These are phyloP conservation scores for Russula griseocarnosa DNA, from an alignment of 768 basidiomycete genomes.

Conservation along the genomic window DNA sequence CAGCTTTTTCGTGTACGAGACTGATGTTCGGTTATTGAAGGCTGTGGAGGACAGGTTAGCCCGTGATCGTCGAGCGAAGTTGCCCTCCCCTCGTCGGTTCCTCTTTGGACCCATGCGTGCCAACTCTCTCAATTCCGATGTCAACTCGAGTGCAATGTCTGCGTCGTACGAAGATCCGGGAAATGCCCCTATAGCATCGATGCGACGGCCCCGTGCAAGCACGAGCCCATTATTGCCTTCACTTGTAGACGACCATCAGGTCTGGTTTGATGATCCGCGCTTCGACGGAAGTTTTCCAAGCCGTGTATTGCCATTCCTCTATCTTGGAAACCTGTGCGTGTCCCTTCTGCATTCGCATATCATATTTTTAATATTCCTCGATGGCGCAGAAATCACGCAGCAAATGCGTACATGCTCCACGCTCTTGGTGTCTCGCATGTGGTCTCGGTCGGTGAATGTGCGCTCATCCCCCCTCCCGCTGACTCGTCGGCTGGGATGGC, in stretches of 20 bases:
- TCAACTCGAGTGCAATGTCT: constrained; percentile 32
- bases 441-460: constrained; percentile 94
- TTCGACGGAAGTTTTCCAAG: constrained; percentile 98
- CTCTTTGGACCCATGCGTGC: constrained; percentile 10
- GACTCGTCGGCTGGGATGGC: constrained; percentile 3
- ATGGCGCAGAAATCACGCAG: constrained; percentile 73
- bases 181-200: constrained; percentile 13
- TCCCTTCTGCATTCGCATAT: constrained; percentile 10
- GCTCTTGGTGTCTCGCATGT: constrained; percentile 96
- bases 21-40: constrained; percentile 69
- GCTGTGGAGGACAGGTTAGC: constrained; percentile 57
- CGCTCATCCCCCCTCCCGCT: constrained; percentile 72
- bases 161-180: constrained; percentile 31
- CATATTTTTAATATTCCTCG: constrained; percentile 28
- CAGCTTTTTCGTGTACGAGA: constrained; percentile 89
- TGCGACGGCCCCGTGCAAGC: constrained; percentile 59
- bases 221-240: constrained; percentile 66
- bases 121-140: constrained; percentile 10
- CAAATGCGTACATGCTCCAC: constrained; percentile 93
- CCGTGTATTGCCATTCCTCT: constrained; percentile 86
- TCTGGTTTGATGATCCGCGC: constrained; percentile 91
- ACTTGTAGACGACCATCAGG: constrained; percentile 66
- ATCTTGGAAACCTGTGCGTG: constrained; percentile 89
- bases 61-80: constrained; percentile 31
- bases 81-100: constrained; percentile 20